Conservation (phyloP, 2,329 filamentous ascomycete species). For the Dactylellina cionopaga region DNA sequence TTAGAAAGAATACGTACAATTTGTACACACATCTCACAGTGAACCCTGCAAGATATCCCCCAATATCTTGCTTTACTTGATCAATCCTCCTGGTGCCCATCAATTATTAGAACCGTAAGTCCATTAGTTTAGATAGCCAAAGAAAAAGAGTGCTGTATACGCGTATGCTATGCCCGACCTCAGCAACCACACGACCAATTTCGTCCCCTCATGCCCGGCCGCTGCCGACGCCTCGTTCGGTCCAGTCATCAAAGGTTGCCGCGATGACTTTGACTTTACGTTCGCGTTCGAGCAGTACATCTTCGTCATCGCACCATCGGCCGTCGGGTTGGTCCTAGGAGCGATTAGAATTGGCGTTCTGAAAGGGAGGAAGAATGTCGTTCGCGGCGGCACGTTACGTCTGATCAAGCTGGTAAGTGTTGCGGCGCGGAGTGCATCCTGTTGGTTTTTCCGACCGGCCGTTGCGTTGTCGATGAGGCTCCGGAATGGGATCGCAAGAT, state of each 20-base stretch:
- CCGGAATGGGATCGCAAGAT: too few species aligned
- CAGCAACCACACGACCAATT: not conserved
- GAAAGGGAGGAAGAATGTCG: conserved; percentile 9
- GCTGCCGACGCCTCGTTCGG: conserved; percentile 21
- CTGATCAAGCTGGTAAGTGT: conserved; percentile 30
- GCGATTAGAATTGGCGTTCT: conserved; percentile 1
- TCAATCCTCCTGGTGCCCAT: not conserved
- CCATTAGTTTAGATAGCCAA: conserved; percentile 20
- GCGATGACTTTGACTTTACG: conserved; percentile 38
- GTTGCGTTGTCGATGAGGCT: too few species aligned
- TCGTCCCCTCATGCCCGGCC: not conserved
- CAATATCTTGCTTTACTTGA: conserved; percentile 20
- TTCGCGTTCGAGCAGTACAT: conserved; percentile 44
- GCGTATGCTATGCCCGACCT: conserved; percentile 11
- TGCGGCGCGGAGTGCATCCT: not conserved
- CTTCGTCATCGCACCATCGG: conserved; percentile 18
- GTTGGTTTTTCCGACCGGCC: conserved; percentile 25
- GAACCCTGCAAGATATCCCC: conserved; percentile 15
- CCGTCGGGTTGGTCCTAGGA: conserved; percentile 14
- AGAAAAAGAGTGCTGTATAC: not conserved
- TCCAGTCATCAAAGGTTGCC: conserved; percentile 24
- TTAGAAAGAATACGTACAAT: not conserved
- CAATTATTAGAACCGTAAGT: conserved; percentile 25
- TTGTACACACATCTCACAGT: conserved; percentile 21
- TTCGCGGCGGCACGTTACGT: not conserved